A percentile compares a stretch with the other conserved stretches of the same genome.
Conservation (phyloP, 208 protist species). For the Acanthamoeba lenticulata region DNA sequence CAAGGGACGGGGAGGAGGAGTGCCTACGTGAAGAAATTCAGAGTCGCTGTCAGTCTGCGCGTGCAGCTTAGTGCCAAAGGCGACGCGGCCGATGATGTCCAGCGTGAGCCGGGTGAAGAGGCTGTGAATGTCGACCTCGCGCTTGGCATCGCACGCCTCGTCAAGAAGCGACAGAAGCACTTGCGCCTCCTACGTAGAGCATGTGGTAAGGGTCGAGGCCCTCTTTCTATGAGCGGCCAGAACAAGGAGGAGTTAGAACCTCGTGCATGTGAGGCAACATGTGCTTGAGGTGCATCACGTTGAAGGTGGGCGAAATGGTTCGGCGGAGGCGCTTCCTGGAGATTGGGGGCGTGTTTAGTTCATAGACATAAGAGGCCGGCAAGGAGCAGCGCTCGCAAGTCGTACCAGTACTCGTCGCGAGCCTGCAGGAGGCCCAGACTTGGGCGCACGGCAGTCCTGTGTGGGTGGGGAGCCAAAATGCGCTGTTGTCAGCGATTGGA, state of each 20-base stretch:
- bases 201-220: neutral
- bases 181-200: neutral
- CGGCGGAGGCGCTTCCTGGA: conserved; percentile 11
- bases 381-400: too few relatives aligned
- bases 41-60: neutral
- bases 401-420: conserved; percentile 34
- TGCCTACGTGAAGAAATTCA: neutral
- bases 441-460: neutral
- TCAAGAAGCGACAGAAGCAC: neutral
- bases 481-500: too few relatives aligned
- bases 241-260: neutral
- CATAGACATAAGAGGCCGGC: neutral
- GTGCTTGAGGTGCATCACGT: conserved; percentile 61
- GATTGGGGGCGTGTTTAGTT: neutral
- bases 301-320: conserved; percentile 50
- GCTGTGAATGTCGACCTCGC: conserved; percentile 21
- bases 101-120: conserved; percentile 17
- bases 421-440: neutral
- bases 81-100: conserved; percentile 27
- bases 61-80: conserved; percentile 43
- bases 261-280: conserved; percentile 38
- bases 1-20: neutral
- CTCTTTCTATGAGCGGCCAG: neutral
- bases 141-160: neutral
- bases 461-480: neutral